Evolutionary conservation across 345 rosid genomes (phyloP).

Genomic region (Turritis glabra): DNA sequence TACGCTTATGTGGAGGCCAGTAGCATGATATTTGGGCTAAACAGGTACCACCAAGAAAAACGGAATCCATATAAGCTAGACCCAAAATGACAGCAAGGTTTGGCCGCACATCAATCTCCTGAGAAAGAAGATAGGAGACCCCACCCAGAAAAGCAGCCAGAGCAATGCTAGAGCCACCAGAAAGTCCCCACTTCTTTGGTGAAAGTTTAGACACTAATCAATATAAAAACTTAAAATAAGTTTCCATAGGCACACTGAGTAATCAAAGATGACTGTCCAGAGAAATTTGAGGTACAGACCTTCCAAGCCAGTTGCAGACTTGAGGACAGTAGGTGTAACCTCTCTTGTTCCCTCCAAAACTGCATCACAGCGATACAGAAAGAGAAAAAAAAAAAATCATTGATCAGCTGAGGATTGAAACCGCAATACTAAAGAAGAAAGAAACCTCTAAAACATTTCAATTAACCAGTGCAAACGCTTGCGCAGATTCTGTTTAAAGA

Average conservation of each 20-base stretch:
- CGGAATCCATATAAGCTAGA: slow-evolving; percentile 67
- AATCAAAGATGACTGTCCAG: neutral
- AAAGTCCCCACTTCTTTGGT: slow-evolving; percentile 86
- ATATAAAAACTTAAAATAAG: neutral
- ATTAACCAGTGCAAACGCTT: neutral
- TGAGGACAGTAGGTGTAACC: slow-evolving; percentile 68
- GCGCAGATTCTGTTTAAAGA: neutral
- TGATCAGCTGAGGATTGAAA: slow-evolving; percentile 3
- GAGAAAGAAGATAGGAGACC: slow-evolving; percentile 64
- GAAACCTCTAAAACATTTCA: neutral
- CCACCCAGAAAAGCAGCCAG: slow-evolving; percentile 67
- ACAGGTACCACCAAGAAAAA: slow-evolving; percentile 82
- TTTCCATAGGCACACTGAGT: neutral
- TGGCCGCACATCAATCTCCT: slow-evolving; percentile 74
- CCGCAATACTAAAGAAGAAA: neutral
- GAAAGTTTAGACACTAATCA: slow-evolving; percentile 62
- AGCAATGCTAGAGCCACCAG: slow-evolving; percentile 55
- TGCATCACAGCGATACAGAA: slow-evolving; percentile 33
- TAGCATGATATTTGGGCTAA: slow-evolving; percentile 82
- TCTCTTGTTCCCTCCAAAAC: slow-evolving; percentile 87
- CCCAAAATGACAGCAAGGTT: slow-evolving; percentile 69
- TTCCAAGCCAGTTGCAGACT: slow-evolving; percentile 84
- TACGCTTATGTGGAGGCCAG: slow-evolving; percentile 89
- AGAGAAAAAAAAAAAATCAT: neutral
- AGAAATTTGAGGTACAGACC: slow-evolving; percentile 42